Evolutionary conservation across 2,329 filamentous ascomycete species (phyloP), one percentile per base, ranked within the genome.

Genomic region (Talaromyces sp.): DNA sequence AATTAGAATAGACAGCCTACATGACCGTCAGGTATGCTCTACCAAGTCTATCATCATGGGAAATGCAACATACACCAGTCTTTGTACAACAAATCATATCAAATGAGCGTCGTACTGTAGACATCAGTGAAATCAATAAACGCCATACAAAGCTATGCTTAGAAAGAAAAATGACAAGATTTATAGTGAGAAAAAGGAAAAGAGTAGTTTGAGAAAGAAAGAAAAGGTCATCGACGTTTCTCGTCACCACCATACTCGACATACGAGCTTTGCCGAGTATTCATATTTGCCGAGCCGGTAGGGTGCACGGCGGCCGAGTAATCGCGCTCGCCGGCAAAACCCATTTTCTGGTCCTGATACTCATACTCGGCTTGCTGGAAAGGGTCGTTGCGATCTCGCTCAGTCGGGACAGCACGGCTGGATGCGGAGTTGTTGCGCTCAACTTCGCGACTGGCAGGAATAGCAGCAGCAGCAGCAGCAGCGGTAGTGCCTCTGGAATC

Each of bases 291-390:
- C 51, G 73, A 68, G 18, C 27, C 42, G 28, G 52, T 42, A 1
- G 56, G 27, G 1, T 61, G 50, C 18, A 74, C 60, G 27, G 72
- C 70, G 56, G 68, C 53, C 8, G 68, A 68, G 59, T 72, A 73
- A 16, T 70, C 69, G 59, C 75, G 69, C 54, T 77, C 74, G 0
- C 77, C 77, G 0, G 74, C 76, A 64, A 76, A 79, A 1, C 77
- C 78, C 40, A 77, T 52, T 62, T 81, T 81, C 65, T 79, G 74
- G 61, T 78, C 74, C 8, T 73, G 67, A 63, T 73, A 76, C 50
- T 71, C 65, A 1, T 69, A 66, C 44, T 70, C 68, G 51, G 61
- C 60, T 31, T 51, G 42, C 16, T 30, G 44, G 42, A 58, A 58
- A 36, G 56, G 56, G 42, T 58, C 56, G 31, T 57, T 31, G 28